Percentiles rank a stretch among this genome's conserved stretches.
Evolutionary conservation across 768 basidiomycete genomes (phyloP).

Genomic region (Boletus pseudo-olivaceus): DNA sequence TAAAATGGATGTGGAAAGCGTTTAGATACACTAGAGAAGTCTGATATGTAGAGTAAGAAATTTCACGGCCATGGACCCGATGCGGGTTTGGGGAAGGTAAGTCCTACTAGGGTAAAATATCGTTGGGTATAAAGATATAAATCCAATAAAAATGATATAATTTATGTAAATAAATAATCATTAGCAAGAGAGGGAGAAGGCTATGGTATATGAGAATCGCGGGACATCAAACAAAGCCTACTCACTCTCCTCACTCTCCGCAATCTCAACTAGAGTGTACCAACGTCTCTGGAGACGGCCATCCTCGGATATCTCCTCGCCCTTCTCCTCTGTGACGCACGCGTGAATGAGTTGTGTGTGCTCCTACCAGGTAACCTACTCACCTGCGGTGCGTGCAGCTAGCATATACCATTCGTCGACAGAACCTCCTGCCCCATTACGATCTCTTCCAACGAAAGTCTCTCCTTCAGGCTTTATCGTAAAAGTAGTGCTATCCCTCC

Average conservation of each 20-base stretch:
- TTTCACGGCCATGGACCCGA: not conserved
- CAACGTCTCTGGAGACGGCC: not conserved
- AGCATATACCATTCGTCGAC: not conserved
- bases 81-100: not conserved
- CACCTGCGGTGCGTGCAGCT: not conserved
- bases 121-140: not conserved
- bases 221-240: not conserved
- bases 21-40: not conserved
- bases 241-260: not conserved
- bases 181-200: not conserved
- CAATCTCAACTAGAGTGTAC: slow-evolving; percentile 4
- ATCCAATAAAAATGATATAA: not conserved
- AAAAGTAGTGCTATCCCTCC: not conserved
- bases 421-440: not conserved
- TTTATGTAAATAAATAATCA: not conserved
- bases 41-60: not conserved
- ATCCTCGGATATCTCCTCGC: not conserved
- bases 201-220: not conserved
- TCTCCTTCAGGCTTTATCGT: not conserved
- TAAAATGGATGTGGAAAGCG: not conserved
- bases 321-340: not conserved
- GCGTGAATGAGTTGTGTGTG: not conserved
- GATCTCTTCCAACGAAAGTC: not conserved
- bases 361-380: not conserved
- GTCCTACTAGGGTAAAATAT: not conserved